These are phyloP conservation scores for Cardamine occulta DNA, from an alignment of 345 rosid genomes.

Conservation along the genomic window DNA sequence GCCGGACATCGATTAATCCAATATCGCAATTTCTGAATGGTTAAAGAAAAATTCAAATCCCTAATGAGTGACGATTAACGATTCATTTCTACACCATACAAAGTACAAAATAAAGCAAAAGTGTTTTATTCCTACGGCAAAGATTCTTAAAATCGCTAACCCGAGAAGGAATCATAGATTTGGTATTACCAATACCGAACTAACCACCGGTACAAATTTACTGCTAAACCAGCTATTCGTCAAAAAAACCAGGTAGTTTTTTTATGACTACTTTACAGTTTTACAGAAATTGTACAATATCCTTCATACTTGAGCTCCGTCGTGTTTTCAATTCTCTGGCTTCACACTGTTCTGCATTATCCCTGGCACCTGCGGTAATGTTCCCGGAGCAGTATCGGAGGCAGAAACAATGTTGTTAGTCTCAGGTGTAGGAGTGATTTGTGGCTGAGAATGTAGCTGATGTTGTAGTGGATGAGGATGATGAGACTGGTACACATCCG, in stretches of 20 bases:
- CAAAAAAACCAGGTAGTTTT: not conserved
- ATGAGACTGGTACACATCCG: slow-evolving; percentile 32
- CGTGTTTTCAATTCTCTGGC: slow-evolving; percentile 63
- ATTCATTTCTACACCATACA: slow-evolving; percentile 2
- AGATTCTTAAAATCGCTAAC: slow-evolving; percentile 22
- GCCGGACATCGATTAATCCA: not conserved
- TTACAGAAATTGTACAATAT: slow-evolving; percentile 56
- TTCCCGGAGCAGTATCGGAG: slow-evolving; percentile 36
- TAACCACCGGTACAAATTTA: slow-evolving; percentile 21
- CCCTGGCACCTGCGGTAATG: slow-evolving; percentile 68
- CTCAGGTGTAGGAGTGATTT: slow-evolving; percentile 47
- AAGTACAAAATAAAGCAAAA: not conserved
- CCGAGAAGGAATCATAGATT: slow-evolving; percentile 17
- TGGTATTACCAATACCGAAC: slow-evolving; percentile 16
- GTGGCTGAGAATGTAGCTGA: slow-evolving; percentile 35
- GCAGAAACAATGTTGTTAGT: slow-evolving; percentile 33
- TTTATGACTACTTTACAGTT: slow-evolving; percentile 60
- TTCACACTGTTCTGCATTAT: slow-evolving; percentile 70
- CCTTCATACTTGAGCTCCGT: slow-evolving; percentile 30
- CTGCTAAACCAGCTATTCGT: slow-evolving; percentile 21
- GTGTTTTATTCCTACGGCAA: slow-evolving; percentile 5
- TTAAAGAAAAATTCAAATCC: not conserved
- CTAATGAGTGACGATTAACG: not conserved
- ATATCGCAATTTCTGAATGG: not conserved
- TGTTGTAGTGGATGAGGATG: slow-evolving; percentile 31